phyloP scores from a whole-genome alignment of 345 rosid genomes.

The Laguncularia racemosa region DNA sequence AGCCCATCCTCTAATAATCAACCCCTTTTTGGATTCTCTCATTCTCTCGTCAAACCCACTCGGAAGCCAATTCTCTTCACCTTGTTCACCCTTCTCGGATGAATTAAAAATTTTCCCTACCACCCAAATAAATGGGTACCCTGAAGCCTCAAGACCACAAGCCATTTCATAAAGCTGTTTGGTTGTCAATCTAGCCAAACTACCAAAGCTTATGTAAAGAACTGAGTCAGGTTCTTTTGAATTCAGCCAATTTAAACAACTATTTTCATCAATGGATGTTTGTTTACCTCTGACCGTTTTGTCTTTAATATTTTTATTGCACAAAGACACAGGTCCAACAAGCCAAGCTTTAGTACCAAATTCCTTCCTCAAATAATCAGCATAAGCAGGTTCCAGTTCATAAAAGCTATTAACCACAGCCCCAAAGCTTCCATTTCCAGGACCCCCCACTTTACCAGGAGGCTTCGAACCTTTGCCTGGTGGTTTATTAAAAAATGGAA shows the following conservation, averaged over 20 bases:
- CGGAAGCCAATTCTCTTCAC: slow-evolving; percentile 17
- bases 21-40: slow-evolving; percentile 18
- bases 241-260: slow-evolving; percentile 35
- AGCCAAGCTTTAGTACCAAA: slow-evolving; percentile 35
- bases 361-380: slow-evolving; percentile 21
- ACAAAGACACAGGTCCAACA: slow-evolving; percentile 42
- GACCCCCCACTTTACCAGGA: slow-evolving; percentile 1
- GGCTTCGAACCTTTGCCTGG: background rate
- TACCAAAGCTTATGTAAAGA: slow-evolving; percentile 43
- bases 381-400: slow-evolving; percentile 42
- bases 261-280: slow-evolving; percentile 18
- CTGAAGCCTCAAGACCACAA: slow-evolving; percentile 29
- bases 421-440: slow-evolving; percentile 21
- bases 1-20: slow-evolving; percentile 48
- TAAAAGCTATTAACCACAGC: slow-evolving; percentile 32
- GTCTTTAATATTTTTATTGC: slow-evolving; percentile 23
- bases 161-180: slow-evolving; percentile 40
- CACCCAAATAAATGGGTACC: slow-evolving; percentile 42
- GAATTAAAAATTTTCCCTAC: slow-evolving; percentile 19
- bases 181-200: slow-evolving; percentile 23
- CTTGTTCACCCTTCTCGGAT: slow-evolving; percentile 1
- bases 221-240: slow-evolving; percentile 36
- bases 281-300: slow-evolving; percentile 35
- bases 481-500: slow-evolving; percentile 13
- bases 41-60: slow-evolving; percentile 31